Conservation (phyloP, 1,139 yeast genomes). For the Pichia cactophila region DNA sequence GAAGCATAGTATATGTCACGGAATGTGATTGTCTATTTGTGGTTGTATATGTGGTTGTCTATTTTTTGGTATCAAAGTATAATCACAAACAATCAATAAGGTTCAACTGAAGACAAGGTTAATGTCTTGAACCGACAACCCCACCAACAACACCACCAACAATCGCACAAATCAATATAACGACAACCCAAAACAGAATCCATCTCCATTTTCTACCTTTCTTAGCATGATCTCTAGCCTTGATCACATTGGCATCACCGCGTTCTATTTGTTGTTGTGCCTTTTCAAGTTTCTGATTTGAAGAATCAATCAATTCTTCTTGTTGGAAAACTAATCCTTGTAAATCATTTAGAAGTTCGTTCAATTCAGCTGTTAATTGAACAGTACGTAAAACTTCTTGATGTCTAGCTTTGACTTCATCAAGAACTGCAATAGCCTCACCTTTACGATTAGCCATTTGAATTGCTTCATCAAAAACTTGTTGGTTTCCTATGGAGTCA, state of each 20-base stretch:
- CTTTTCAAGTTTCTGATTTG: constrained; percentile 69
- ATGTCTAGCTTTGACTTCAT: constrained; percentile 95
- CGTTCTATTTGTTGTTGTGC: constrained; percentile 90
- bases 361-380: constrained; percentile 91
- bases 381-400: constrained; percentile 92
- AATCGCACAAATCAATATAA: constrained; percentile 52
- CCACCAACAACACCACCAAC: constrained; percentile 60
- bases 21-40: not conserved
- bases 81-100: not conserved
- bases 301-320: constrained; percentile 78
- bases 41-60: not conserved
- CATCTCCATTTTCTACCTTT: constrained; percentile 88
- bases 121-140: constrained; percentile 29
- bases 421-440: constrained; percentile 90
- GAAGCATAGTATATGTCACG: not conserved
- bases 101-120: not conserved
- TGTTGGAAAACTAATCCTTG: constrained; percentile 95
- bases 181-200: constrained; percentile 70
- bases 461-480: constrained; percentile 89
- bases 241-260: constrained; percentile 90
- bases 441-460: constrained; percentile 84
- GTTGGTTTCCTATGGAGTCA: constrained; percentile 70
- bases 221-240: constrained; percentile 83
- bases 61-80: not conserved
- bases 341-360: constrained; percentile 93